A percentile compares a stretch with the other conserved stretches of the same genome.
Conservation (phyloP, 2,329 filamentous ascomycete species). For the Penicillium crustosum region DNA sequence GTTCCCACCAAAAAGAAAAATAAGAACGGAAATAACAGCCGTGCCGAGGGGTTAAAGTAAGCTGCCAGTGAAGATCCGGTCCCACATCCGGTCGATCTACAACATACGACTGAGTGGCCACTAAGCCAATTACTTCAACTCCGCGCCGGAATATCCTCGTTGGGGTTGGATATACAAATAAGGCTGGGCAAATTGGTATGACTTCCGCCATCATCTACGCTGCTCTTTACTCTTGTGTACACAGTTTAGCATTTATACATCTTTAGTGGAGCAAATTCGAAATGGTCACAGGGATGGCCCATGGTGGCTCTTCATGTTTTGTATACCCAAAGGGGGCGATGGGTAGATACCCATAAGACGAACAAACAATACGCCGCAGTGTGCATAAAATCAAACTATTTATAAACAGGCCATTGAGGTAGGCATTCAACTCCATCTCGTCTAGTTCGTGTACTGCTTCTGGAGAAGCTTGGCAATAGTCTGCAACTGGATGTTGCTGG, state of each 20-base stretch:
- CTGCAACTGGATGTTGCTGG: constrained; percentile 66
- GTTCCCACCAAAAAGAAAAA: neutral
- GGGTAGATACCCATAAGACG: neutral
- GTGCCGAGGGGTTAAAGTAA: neutral
- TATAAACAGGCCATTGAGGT: constrained; percentile 4
- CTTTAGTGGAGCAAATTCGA: neutral
- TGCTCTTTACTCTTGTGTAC: neutral
- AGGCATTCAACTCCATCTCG: neutral
- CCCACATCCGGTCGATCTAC: neutral
- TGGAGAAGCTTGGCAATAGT: constrained; percentile 71
- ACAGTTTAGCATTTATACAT: neutral
- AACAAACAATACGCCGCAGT: constrained; percentile 1
- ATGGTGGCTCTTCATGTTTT: neutral
- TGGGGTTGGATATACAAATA: neutral
- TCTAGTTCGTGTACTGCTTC: constrained; percentile 63
- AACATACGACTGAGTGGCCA: neutral
- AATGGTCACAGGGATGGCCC: neutral
- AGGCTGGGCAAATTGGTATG: neutral
- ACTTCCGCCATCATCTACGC: neutral
- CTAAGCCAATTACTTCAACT: neutral
- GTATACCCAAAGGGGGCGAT: neutral
- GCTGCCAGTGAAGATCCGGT: neutral
- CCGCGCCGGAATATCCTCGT: too few species aligned
- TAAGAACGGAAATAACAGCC: neutral
- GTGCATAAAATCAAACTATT: constrained; percentile 4